phyloP scores from a whole-genome alignment of 306 rosid genomes.

The Urtica urens region DNA sequence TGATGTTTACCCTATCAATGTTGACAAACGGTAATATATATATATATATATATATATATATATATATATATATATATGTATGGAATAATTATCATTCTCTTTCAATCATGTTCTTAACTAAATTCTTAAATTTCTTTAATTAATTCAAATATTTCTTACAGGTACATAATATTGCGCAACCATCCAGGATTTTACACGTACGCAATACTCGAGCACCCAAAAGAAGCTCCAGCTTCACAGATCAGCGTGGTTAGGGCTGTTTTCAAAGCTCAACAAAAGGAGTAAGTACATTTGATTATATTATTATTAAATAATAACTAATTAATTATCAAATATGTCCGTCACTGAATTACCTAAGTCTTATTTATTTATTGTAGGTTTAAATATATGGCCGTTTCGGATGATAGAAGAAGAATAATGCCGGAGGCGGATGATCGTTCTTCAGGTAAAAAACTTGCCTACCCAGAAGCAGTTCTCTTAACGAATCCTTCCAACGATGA shows the following conservation, averaged over 20 bases:
- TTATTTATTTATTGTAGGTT: too few relatives aligned
- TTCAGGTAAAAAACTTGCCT: constrained; percentile 25
- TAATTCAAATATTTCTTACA: constrained; percentile 5
- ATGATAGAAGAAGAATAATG: constrained; percentile 49
- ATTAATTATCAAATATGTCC: too few relatives aligned
- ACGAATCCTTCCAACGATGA: constrained; percentile 23
- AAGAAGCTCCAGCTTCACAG: constrained; percentile 34
- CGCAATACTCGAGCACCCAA: constrained; percentile 37
- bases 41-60: too few relatives aligned
- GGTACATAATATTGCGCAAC: constrained; percentile 48
- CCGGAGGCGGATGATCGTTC: constrained; percentile 35
- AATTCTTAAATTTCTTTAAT: not conserved
- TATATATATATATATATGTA: not conserved
- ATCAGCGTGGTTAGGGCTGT: constrained; percentile 46
- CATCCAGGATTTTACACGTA: constrained; percentile 59
- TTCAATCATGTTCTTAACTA: not conserved
- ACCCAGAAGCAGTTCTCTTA: constrained; percentile 62
- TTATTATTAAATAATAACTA: too few relatives aligned
- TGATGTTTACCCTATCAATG: constrained; percentile 30
- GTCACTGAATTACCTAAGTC: too few relatives aligned
- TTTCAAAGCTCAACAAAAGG: constrained; percentile 30
- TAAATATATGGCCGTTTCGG: constrained; percentile 55
- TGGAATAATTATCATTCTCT: not conserved
- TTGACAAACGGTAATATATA: constrained; percentile 51
- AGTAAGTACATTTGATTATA: constrained; percentile 19